Conservation (phyloP, 2,329 filamentous ascomycete genomes). For the Anisogramma anomala region DNA sequence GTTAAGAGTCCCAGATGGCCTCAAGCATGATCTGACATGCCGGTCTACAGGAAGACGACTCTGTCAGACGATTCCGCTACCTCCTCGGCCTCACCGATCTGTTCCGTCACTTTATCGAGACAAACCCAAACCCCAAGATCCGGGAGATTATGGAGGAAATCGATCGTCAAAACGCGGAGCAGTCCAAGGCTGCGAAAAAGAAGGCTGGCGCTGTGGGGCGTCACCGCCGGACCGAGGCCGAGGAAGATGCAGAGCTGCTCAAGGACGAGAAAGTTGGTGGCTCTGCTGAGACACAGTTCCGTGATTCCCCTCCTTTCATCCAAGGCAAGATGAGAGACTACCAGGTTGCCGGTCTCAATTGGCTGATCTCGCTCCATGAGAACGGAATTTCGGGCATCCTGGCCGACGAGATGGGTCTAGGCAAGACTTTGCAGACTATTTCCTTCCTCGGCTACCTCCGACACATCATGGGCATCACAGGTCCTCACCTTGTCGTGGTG, state of each 20-base stretch:
- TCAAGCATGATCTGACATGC: constrained; percentile 3
- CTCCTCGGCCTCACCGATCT: constrained; percentile 89
- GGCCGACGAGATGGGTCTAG: constrained; percentile 96
- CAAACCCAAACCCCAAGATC: constrained; percentile 89
- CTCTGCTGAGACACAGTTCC: constrained; percentile 78
- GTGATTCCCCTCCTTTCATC: constrained; percentile 86
- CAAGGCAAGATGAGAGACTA: constrained; percentile 90
- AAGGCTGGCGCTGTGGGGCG: constrained; percentile 74
- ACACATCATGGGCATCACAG: constrained; percentile 78
- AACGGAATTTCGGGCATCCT: constrained; percentile 98
- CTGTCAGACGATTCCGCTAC: constrained; percentile 86
- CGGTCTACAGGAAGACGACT: constrained; percentile 69
- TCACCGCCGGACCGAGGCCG: constrained; percentile 83
- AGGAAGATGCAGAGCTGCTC: constrained; percentile 84
- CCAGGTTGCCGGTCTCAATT: constrained; percentile 89
- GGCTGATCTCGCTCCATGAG: constrained; percentile 94
- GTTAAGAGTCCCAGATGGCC: not conserved
- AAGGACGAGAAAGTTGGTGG: constrained; percentile 84
- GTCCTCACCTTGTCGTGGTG: constrained; percentile 82
- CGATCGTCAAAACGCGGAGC: constrained; percentile 79
- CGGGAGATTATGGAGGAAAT: constrained; percentile 90
- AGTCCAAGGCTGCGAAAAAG: constrained; percentile 61
- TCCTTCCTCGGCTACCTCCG: constrained; percentile 91
- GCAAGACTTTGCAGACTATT: constrained; percentile 96
- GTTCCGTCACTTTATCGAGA: constrained; percentile 97